These are phyloP conservation scores for Cordyceps cateniannulata DNA, from an alignment of 2,329 filamentous ascomycete species.

Conservation along the genomic window DNA sequence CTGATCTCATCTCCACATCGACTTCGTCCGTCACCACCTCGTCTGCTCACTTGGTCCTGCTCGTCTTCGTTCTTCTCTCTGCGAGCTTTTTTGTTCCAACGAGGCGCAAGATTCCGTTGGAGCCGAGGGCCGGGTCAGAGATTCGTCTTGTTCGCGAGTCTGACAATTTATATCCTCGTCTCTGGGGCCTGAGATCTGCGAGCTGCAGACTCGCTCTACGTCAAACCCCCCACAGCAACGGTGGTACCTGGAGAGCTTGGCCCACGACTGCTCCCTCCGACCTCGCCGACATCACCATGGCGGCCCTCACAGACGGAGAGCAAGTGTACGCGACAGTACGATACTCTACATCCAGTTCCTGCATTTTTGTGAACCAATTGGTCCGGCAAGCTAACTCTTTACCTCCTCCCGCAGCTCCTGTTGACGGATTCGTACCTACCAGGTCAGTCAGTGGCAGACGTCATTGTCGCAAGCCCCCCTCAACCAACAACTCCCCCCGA, in stretches of 20 bases:
- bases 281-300: not conserved
- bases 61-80: not conserved
- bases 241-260: not conserved
- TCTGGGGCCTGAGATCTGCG: not conserved
- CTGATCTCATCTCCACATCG: slow-evolving; percentile 6
- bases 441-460: slow-evolving; percentile 58
- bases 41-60: not conserved
- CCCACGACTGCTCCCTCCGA: not conserved
- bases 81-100: not conserved
- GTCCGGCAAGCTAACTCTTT: not conserved
- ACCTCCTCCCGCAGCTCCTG: slow-evolving; percentile 60
- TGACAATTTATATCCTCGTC: not conserved
- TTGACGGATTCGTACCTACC: slow-evolving; percentile 90
- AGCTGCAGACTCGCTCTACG: not conserved
- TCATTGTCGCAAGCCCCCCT: slow-evolving; percentile 13
- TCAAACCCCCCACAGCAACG: not conserved
- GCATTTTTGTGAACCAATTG: not conserved
- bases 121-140: not conserved
- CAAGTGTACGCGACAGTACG: slow-evolving; percentile 53
- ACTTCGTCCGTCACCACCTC: not conserved
- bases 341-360: not conserved
- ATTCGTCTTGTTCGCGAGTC: not conserved
- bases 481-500: slow-evolving; percentile 12
- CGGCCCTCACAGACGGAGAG: slow-evolving; percentile 34
- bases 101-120: not conserved